These are phyloP conservation scores for Myxozyma sirexii DNA, from an alignment of 805 yeast genomes.

Conservation along the genomic window DNA sequence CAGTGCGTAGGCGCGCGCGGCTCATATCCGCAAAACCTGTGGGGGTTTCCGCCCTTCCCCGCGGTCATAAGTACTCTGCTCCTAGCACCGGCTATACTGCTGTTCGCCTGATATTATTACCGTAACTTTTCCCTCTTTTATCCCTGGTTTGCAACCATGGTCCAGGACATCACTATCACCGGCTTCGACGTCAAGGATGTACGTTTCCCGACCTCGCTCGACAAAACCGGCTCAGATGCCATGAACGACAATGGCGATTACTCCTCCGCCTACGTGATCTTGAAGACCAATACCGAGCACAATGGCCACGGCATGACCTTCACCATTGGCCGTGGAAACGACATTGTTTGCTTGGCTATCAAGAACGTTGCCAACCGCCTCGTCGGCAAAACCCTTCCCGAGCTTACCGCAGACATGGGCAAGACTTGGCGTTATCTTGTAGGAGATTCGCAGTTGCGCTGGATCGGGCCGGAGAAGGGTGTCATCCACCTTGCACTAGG, in stretches of 20 bases:
- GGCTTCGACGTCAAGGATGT: constrained; percentile 42
- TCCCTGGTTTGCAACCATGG: not conserved
- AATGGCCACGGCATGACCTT: constrained; percentile 50
- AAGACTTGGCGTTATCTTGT: constrained; percentile 49
- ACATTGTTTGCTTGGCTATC: constrained; percentile 45
- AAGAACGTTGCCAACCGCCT: constrained; percentile 46
- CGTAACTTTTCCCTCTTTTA: too few relatives aligned
- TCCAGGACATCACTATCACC: constrained; percentile 37
- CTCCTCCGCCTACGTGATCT: constrained; percentile 46
- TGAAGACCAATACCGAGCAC: constrained; percentile 27
- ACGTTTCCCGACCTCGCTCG: constrained; percentile 43
- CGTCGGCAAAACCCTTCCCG: constrained; percentile 42
- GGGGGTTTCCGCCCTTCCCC: constrained; percentile 18
- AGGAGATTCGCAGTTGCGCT: constrained; percentile 48
- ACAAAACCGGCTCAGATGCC: constrained; percentile 50
- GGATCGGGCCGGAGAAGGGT: constrained; percentile 53
- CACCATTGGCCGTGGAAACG: constrained; percentile 48
- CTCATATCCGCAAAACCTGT: not conserved
- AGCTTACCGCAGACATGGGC: constrained; percentile 46
- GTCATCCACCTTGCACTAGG: constrained; percentile 49
- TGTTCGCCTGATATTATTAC: too few relatives aligned
- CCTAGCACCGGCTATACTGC: too few relatives aligned
- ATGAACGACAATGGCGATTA: constrained; percentile 48
- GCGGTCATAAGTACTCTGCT: not conserved
- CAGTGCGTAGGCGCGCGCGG: not conserved